Evolutionary conservation across 1,139 yeast genomes (phyloP).

Genomic region (Taiozyma sp.): DNA sequence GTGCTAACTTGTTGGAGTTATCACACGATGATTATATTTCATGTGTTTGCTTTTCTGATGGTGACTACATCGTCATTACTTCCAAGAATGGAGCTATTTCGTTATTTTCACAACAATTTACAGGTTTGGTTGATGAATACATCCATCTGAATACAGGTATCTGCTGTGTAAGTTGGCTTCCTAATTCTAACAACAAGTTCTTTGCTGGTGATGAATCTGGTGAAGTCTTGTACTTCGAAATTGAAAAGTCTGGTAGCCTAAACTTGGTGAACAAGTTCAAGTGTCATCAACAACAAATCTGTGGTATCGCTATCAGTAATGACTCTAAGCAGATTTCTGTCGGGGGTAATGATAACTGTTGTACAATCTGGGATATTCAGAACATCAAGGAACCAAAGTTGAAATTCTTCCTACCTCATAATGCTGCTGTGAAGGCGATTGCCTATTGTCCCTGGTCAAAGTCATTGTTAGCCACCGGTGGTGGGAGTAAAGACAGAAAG

Average conservation of each 20-base stretch:
- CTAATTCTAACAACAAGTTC: constrained; percentile 34
- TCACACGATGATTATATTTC: constrained; percentile 41
- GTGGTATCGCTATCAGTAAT: constrained; percentile 56
- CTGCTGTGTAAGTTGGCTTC: constrained; percentile 62
- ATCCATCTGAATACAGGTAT: constrained; percentile 36
- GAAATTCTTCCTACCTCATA: constrained; percentile 47
- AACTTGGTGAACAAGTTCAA: constrained; percentile 30
- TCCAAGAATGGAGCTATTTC: constrained; percentile 45
- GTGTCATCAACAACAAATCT: constrained; percentile 61
- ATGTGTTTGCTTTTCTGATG: constrained; percentile 50
- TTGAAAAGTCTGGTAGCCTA: constrained; percentile 21
- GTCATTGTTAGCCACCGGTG: constrained; percentile 72
- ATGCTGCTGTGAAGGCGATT: constrained; percentile 78
- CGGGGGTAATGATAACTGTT: constrained; percentile 71
- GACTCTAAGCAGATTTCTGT: constrained; percentile 49
- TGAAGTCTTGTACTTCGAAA: constrained; percentile 41
- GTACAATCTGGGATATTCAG: constrained; percentile 60
- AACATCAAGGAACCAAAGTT: constrained; percentile 37
- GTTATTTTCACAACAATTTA: constrained; percentile 33
- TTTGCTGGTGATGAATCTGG: constrained; percentile 72
- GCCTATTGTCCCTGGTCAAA: constrained; percentile 79
- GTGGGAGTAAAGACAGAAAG: constrained; percentile 69
- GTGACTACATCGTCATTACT: constrained; percentile 51
- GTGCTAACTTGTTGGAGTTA: constrained; percentile 35
- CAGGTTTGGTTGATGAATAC: constrained; percentile 24